These are phyloP conservation scores for Yamadazyma nakazawae DNA, from an alignment of 805 yeast species.

Conservation along the genomic window DNA sequence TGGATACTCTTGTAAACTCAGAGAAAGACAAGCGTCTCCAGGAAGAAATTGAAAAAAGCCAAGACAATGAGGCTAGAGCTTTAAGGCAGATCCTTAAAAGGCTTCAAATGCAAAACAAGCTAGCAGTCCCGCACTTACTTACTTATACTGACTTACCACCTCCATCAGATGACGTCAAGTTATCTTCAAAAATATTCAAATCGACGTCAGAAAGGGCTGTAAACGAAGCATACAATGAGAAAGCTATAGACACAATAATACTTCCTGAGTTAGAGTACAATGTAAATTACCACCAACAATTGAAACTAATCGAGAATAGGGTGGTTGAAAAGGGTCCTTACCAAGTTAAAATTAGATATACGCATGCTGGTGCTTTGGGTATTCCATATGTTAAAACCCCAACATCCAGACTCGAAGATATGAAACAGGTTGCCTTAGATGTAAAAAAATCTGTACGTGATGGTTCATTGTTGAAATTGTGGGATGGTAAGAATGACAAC, in stretches of 20 bases:
- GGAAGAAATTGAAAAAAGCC: slow-evolving; percentile 11
- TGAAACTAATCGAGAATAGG: slow-evolving; percentile 17
- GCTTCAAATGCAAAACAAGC: slow-evolving; percentile 21
- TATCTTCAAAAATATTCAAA: slow-evolving; percentile 6
- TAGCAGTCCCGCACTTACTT: slow-evolving; percentile 33
- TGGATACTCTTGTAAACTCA: slow-evolving; percentile 1
- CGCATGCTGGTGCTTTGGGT: slow-evolving; percentile 30
- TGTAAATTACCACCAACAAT: slow-evolving; percentile 25
- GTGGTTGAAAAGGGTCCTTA: slow-evolving; percentile 37
- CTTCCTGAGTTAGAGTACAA: slow-evolving; percentile 33
- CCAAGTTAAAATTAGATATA: slow-evolving; percentile 26
- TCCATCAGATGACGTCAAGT: slow-evolving; percentile 5
- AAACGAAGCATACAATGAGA: slow-evolving; percentile 29
- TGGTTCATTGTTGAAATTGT: slow-evolving; percentile 23
- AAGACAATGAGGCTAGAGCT: slow-evolving; percentile 15
- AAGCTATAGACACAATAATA: slow-evolving; percentile 28
- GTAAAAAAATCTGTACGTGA: slow-evolving; percentile 27
- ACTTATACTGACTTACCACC: slow-evolving; percentile 20
- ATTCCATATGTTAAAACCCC: slow-evolving; percentile 31
- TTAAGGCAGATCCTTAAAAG: slow-evolving; percentile 27
- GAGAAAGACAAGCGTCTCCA: slow-evolving; percentile 14
- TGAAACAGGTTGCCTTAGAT: slow-evolving; percentile 29
- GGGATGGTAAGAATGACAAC: slow-evolving; percentile 19
- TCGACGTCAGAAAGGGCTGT: slow-evolving; percentile 16
- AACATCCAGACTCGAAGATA: slow-evolving; percentile 12